Evolutionary conservation across 495 filamentous ascomycete genomes (phyloP), one percentile per base, ranked within the genome.

Genomic region (Penicillium angulare): DNA sequence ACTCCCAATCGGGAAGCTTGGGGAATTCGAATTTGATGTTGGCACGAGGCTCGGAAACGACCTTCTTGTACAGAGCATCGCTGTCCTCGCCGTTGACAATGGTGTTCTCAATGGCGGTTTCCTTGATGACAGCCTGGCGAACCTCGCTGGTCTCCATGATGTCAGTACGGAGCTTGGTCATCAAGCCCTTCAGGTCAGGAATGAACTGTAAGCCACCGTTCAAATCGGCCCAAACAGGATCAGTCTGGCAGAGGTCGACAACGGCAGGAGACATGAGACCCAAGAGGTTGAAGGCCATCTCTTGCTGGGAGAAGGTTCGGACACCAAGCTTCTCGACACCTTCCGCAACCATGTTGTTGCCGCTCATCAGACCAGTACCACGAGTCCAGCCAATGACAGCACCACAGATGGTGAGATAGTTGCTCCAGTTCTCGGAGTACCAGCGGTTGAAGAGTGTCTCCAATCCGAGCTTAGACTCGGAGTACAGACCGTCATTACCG

Each of bases 361-460:
- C 92, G 61, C 86, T 87, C 93, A 99, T 99, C 53, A 99, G 79
- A 58, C 93, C 93, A 47, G 93, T 99, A 41, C 93, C 93, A 72
- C 93, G 92, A 52, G 93, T 99, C 93, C 93, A 98, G 52, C 93
- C 93, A 67, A 98, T 98, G 68, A 98, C 89, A 47, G 93, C 93
- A 72, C 93, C 93, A 59, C 95, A 97, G 62, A 99, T 96, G 53
- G 92, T 99, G 56, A 99, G 88, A 77, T 95, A 99, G 71, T 91
- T 91, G 64, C 83, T 86, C 93, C 93, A 99, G 73, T 83, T 91
- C 74, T 99, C 95, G 0, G 93, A 95, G 69, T 95, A 84, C 95
- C 95, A 99, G 56, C 93, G 83, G 73, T 96, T 96, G 83, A 99
- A 99, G 38, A 99, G 80, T 2, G 93, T 97, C 78, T 99, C 93